Evolutionary conservation across 1,139 yeast species (phyloP), one percentile per base, ranked within the genome.

Genomic region (Hansenula lynferdii): DNA sequence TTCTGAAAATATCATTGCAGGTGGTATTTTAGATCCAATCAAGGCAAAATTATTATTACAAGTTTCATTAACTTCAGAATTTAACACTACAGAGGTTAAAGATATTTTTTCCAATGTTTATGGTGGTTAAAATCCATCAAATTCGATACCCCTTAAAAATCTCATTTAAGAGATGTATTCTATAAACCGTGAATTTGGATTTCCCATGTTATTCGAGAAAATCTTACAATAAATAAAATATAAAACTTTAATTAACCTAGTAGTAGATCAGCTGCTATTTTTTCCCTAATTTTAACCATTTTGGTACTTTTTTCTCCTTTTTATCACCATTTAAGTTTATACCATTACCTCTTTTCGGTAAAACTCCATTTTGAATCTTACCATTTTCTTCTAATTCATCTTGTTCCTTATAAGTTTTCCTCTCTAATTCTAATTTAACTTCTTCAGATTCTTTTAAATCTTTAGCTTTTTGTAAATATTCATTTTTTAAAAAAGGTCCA

Each of bases 11-110:
- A 59, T 61, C 11, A 56, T 75, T 38, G 77, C 80, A 5, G 67
- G 75, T 44, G 81, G 81, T 1, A 69, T 72, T 44, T 61, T 75
- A 42, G 71, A 75, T 45, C 79, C 80, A 5, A 75, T 68, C 41
- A 74, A 75, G 55, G 64, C 76, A 6, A 60, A 78, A 47, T 64
- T 75, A n/a, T 59, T 74, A 36, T 58, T 75, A 30, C 80, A 75
- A 48, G 64, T 77, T 40, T 77, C 83, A 49, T 60, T 80, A 36
- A 60, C 67, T 33, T 66, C 68, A 28, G 62, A 63, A 1, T 66
- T 66, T 52, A 51, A 61, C 27, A 50, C 68, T 8, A 44, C 48
- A 3, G 67, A 65, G 37, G 72, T 73, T 11, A 71, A 64, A 42
- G 52, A 55, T 15, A 65, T 68, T 3, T 80, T 79, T 48, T 58